Conservation (phyloP, 768 basidiomycete genomes). For the Multifurca ochricompacta region DNA sequence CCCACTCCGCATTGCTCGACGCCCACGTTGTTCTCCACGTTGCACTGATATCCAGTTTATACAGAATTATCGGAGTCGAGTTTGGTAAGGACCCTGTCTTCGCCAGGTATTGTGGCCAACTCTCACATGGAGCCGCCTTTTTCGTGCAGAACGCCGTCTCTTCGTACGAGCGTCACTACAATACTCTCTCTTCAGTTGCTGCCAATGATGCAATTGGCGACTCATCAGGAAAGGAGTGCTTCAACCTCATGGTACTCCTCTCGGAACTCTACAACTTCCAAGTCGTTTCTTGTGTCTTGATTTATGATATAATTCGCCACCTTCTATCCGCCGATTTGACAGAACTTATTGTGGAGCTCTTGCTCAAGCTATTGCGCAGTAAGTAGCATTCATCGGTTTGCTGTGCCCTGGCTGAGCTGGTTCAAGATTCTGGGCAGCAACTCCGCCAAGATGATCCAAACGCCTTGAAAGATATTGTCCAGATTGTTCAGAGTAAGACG, state of each 20-base stretch:
- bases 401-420: neutral
- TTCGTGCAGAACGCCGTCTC: conserved; percentile 69
- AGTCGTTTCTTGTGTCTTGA: conserved; percentile 78
- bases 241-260: conserved; percentile 79
- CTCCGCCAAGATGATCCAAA: conserved; percentile 87
- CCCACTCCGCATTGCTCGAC: conserved; percentile 75
- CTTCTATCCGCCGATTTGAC: conserved; percentile 57
- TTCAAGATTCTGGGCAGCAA: conserved; percentile 81
- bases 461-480: conserved; percentile 85
- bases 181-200: conserved; percentile 23
- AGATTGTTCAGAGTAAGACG: conserved; percentile 69
- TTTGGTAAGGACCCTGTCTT: conserved; percentile 54
- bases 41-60: conserved; percentile 71
- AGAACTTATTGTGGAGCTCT: conserved; percentile 78
- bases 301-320: conserved; percentile 82
- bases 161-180: conserved; percentile 56
- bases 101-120: neutral
- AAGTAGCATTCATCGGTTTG: conserved; percentile 23
- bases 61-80: conserved; percentile 77
- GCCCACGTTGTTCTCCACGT: conserved; percentile 87
- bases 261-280: conserved; percentile 96
- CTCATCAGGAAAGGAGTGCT: conserved; percentile 71
- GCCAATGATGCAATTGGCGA: conserved; percentile 24
- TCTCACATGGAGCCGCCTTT: conserved; percentile 52
- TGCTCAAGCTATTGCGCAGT: conserved; percentile 83